Conservation (phyloP, 179 eudicot genomes). For the Beta macrorhiza region DNA sequence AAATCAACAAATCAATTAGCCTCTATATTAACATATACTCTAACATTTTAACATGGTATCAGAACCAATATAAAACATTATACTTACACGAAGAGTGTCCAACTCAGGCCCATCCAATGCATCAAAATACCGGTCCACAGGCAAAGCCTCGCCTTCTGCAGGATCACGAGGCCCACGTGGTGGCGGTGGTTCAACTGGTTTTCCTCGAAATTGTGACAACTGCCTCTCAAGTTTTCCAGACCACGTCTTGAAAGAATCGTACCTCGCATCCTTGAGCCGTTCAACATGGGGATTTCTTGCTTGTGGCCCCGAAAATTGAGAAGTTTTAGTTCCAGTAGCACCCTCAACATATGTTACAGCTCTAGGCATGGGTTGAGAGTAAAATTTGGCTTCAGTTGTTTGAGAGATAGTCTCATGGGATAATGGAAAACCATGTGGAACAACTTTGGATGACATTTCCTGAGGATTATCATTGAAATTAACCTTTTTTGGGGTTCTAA, state of each 20-base stretch:
- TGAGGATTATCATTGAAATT: conserved; percentile 41
- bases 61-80: neutral
- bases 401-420: neutral
- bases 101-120: conserved; percentile 91
- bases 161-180: conserved; percentile 21
- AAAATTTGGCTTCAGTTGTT: conserved; percentile 33
- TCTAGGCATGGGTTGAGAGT: conserved; percentile 68
- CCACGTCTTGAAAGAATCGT: conserved; percentile 75
- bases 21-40: neutral
- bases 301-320: conserved; percentile 11
- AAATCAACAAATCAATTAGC: neutral
- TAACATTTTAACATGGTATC: neutral
- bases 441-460: conserved; percentile 16
- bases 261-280: conserved; percentile 54
- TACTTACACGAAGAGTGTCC: conserved; percentile 72
- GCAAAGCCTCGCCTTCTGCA: conserved; percentile 42
- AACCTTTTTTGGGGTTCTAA: conserved; percentile 32
- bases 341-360: conserved; percentile 33
- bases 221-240: conserved; percentile 81
- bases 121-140: conserved; percentile 78
- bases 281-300: conserved; percentile 35
- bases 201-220: conserved; percentile 54
- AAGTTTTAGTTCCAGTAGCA: conserved; percentile 16
- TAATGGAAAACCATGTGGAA: conserved; percentile 22
- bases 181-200: conserved; percentile 38